Evolutionary conservation across 2,329 filamentous ascomycete genomes (phyloP).

Genomic region (Verruconis gallopava): DNA sequence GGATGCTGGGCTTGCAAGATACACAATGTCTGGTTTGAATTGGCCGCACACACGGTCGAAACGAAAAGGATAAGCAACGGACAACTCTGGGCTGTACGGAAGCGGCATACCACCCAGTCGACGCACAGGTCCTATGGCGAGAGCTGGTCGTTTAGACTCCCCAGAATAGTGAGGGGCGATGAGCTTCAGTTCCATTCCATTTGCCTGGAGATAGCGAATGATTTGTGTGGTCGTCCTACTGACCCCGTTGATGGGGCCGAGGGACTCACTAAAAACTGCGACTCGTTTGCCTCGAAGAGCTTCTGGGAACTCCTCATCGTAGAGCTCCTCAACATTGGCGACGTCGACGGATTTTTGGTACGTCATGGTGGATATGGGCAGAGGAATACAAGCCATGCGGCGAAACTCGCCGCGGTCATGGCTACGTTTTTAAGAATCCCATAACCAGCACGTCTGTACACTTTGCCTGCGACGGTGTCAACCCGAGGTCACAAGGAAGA

Average conservation of each 20-base stretch:
- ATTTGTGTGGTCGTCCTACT: slow-evolving; percentile 57
- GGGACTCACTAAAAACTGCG: slow-evolving; percentile 57
- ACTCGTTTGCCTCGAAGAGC: slow-evolving; percentile 47
- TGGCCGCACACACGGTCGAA: slow-evolving; percentile 47
- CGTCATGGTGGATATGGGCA: no score
- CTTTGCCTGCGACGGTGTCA: no score
- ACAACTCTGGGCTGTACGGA: slow-evolving; percentile 59
- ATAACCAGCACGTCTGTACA: no score
- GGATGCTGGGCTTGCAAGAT: slow-evolving; percentile 56
- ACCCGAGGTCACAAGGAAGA: no score
- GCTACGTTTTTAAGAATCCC: no score
- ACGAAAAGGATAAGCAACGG: slow-evolving; percentile 55
- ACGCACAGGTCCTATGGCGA: slow-evolving; percentile 35
- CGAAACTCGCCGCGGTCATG: no score
- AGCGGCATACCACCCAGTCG: slow-evolving; percentile 52
- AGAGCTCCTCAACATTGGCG: background rate
- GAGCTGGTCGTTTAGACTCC: slow-evolving; percentile 24
- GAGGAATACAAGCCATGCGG: no score
- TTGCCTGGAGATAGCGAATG: slow-evolving; percentile 50
- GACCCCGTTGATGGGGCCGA: slow-evolving; percentile 62
- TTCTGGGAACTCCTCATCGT: slow-evolving; percentile 24
- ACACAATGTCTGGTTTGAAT: slow-evolving; percentile 56
- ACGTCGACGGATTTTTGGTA: background rate
- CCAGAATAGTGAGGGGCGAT: slow-evolving; percentile 48
- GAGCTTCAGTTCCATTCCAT: slow-evolving; percentile 52